Evolutionary conservation across 495 filamentous ascomycete species (phyloP).

Genomic region (Bryoglossum gracile): DNA sequence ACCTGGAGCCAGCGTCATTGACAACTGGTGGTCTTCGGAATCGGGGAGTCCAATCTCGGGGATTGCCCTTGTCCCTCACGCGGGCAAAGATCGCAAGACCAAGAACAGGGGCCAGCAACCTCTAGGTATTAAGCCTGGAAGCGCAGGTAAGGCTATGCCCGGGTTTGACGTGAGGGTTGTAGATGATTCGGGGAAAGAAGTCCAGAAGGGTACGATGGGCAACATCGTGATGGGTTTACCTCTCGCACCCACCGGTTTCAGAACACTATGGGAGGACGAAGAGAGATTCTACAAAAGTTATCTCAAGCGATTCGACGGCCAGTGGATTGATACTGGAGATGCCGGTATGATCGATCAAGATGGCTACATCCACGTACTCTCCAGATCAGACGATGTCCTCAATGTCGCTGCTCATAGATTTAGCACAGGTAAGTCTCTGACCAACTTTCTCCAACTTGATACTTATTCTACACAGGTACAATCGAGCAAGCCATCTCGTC

Average conservation of each 20-base stretch:
- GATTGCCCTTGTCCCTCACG: constrained; percentile 55
- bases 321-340: constrained; percentile 87
- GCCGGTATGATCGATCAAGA: constrained; percentile 77
- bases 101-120: constrained; percentile 27
- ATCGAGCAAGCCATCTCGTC: constrained; percentile 87
- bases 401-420: constrained; percentile 93
- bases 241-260: constrained; percentile 78
- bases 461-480: constrained; percentile 41
- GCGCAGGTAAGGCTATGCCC: constrained; percentile 82
- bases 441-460: not conserved
- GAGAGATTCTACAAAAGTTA: constrained; percentile 79
- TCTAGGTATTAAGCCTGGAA: constrained; percentile 62
- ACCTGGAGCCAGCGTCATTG: constrained; percentile 60
- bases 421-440: constrained; percentile 61
- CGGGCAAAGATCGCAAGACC: constrained; percentile 35
- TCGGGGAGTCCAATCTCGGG: constrained; percentile 86
- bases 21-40: constrained; percentile 97
- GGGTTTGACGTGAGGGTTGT: constrained; percentile 84
- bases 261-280: constrained; percentile 75
- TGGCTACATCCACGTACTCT: constrained; percentile 82
- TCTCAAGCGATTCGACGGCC: constrained; percentile 67
- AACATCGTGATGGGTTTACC: constrained; percentile 84
- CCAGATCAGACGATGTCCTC: constrained; percentile 83
- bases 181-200: constrained; percentile 65
- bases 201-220: constrained; percentile 66